phyloP scores from a whole-genome alignment of 2,329 filamentous ascomycete genomes.

The Sarocladium kiliense region DNA sequence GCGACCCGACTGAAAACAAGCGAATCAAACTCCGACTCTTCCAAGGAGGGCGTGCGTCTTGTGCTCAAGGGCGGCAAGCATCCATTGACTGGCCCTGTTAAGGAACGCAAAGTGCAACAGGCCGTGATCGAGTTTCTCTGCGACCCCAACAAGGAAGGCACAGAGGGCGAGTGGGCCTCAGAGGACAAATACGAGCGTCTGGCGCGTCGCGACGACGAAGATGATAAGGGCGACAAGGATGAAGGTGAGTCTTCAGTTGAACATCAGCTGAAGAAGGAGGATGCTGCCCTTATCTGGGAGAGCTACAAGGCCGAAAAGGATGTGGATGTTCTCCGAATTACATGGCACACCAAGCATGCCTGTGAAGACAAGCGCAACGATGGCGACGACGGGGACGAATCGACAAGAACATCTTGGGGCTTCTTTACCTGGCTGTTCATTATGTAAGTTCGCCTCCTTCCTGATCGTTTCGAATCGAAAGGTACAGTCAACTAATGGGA shows the following conservation, averaged over 20 bases:
- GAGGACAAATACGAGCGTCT: slow-evolving; percentile 47
- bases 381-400: slow-evolving; percentile 40
- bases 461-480: neutral
- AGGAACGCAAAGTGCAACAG: slow-evolving; percentile 56
- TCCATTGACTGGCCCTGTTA: slow-evolving; percentile 42
- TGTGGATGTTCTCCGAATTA: slow-evolving; percentile 61
- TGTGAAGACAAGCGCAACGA: slow-evolving; percentile 55
- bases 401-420: slow-evolving; percentile 65
- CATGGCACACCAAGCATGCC: slow-evolving; percentile 84
- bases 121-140: slow-evolving; percentile 85
- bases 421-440: slow-evolving; percentile 98
- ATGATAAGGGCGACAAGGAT: slow-evolving; percentile 25
- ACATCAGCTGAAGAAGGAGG: slow-evolving; percentile 47
- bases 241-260: slow-evolving; percentile 38
- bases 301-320: slow-evolving; percentile 58
- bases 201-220: slow-evolving; percentile 16
- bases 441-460: slow-evolving; percentile 56
- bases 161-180: slow-evolving; percentile 62
- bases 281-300: slow-evolving; percentile 67
- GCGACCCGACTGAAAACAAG: slow-evolving; percentile 61
- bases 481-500: neutral
- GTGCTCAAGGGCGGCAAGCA: slow-evolving; percentile 59
- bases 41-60: slow-evolving; percentile 67
- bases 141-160: slow-evolving; percentile 64
- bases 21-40: slow-evolving; percentile 57